phyloP scores from a whole-genome alignment of 345 rosid species.

The Brassica rapa region DNA sequence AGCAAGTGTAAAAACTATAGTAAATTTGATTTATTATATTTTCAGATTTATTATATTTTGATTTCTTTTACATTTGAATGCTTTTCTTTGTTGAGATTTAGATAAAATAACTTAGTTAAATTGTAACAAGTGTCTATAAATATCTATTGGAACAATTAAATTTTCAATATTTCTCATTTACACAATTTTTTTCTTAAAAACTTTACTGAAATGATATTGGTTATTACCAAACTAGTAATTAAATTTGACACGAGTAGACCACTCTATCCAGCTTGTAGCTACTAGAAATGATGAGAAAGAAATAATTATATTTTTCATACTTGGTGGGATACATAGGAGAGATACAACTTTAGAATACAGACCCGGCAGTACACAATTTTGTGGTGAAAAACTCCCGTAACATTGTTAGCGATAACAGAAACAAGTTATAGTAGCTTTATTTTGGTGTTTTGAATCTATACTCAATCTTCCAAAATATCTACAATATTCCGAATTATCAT shows the following conservation, averaged over 20 bases:
- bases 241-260: conserved; percentile 13
- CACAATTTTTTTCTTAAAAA: background rate
- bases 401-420: background rate
- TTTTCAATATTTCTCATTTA: background rate
- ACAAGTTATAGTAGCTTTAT: background rate
- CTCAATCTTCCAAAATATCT: conserved; percentile 21
- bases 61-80: too few relatives aligned
- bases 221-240: conserved; percentile 18
- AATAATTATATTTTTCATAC: too few relatives aligned
- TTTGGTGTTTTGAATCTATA: background rate
- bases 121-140: too few relatives aligned
- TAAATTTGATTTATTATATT: too few relatives aligned
- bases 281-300: background rate
- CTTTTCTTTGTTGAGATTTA: background rate
- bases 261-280: conserved; percentile 1
- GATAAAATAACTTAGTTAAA: background rate
- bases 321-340: too few relatives aligned
- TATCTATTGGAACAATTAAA: background rate
- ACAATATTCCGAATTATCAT: background rate
- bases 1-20: too few relatives aligned
- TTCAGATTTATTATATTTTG: too few relatives aligned
- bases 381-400: too few relatives aligned
- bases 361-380: too few relatives aligned
- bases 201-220: conserved; percentile 9
- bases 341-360: too few relatives aligned